Conservation (phyloP, 768 basidiomycete species). For the Trametes cubensis region DNA sequence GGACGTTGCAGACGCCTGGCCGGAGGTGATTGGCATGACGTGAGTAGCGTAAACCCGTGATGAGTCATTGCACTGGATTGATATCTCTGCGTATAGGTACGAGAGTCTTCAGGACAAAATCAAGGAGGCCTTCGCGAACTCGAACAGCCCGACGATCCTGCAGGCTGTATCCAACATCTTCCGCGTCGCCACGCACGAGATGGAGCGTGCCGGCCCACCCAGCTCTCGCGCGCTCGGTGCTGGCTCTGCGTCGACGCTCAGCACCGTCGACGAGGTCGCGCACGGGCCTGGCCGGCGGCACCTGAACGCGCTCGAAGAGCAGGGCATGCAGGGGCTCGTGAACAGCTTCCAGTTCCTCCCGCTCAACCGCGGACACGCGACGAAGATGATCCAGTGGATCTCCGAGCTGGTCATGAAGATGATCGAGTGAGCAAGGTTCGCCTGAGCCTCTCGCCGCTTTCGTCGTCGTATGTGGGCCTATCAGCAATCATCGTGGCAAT, state of each 20-base stretch:
- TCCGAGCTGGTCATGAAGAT: slow-evolving; percentile 59
- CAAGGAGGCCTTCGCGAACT: slow-evolving; percentile 69
- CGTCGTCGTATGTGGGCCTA: background rate
- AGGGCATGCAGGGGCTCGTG: slow-evolving; percentile 75
- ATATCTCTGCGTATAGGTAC: slow-evolving; percentile 50
- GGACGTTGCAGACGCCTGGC: slow-evolving; percentile 66
- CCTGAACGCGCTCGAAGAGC: slow-evolving; percentile 63
- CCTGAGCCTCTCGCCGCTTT: background rate
- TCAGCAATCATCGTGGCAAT: background rate
- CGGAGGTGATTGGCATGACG: slow-evolving; percentile 74
- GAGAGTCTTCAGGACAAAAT: slow-evolving; percentile 77
- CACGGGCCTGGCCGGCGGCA: slow-evolving; percentile 55
- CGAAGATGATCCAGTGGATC: slow-evolving; percentile 76
- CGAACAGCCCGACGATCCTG: slow-evolving; percentile 72
- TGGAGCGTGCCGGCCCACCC: slow-evolving; percentile 42
- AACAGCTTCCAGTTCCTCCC: slow-evolving; percentile 73
- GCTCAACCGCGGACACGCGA: slow-evolving; percentile 41
- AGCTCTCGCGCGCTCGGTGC: slow-evolving; percentile 30
- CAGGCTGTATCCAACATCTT: slow-evolving; percentile 76
- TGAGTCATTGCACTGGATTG: background rate
- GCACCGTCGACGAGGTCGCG: slow-evolving; percentile 58
- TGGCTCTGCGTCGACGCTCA: slow-evolving; percentile 66
- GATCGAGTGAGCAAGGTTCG: slow-evolving; percentile 39
- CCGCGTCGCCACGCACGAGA: slow-evolving; percentile 65
- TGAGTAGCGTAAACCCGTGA: slow-evolving; percentile 43